A percentile compares a stretch with the other conserved stretches of the same genome.
These are phyloP conservation scores for Apiospora pterosperma DNA, from an alignment of 2,329 filamentous ascomycete species.

Conservation along the genomic window DNA sequence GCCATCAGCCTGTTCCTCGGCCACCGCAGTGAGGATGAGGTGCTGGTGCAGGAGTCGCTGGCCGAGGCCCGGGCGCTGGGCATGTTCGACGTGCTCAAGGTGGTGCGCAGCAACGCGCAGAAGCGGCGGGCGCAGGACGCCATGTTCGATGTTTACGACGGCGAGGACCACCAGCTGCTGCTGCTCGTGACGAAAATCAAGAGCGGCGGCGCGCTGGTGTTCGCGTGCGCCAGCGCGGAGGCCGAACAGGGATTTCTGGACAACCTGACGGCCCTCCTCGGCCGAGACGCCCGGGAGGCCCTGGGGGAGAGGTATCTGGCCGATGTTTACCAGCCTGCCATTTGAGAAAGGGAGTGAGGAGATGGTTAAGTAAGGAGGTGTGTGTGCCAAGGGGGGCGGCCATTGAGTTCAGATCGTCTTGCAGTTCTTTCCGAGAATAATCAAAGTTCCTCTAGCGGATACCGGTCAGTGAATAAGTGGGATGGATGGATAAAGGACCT, in stretches of 20 bases:
- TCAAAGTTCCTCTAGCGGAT: no score
- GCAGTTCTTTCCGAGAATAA: no score
- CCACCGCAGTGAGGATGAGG: conserved; percentile 10
- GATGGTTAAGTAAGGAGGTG: neutral
- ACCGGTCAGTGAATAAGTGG: no score
- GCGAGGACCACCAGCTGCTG: neutral
- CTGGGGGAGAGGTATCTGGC: conserved; percentile 3
- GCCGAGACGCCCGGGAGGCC: neutral
- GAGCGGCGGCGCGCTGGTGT: neutral
- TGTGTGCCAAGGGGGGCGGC: no score
- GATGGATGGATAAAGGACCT: no score
- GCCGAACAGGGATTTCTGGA: neutral
- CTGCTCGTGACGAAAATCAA: neutral
- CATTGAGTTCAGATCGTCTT: no score
- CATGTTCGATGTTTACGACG: conserved; percentile 27
- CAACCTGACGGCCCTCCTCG: neutral
- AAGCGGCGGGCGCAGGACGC: conserved; percentile 14
- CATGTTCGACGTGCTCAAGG: conserved; percentile 11
- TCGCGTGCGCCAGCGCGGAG: neutral
- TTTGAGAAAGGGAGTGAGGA: neutral
- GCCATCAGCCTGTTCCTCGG: conserved; percentile 15
- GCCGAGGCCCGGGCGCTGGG: conserved; percentile 7
- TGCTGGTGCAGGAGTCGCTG: conserved; percentile 8
- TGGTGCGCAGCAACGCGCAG: conserved; percentile 15
- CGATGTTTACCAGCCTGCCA: neutral